These are phyloP conservation scores for Plasmodium falciparum DNA, from an alignment of 169 alveolate genomes.

Conservation along the genomic window DNA sequence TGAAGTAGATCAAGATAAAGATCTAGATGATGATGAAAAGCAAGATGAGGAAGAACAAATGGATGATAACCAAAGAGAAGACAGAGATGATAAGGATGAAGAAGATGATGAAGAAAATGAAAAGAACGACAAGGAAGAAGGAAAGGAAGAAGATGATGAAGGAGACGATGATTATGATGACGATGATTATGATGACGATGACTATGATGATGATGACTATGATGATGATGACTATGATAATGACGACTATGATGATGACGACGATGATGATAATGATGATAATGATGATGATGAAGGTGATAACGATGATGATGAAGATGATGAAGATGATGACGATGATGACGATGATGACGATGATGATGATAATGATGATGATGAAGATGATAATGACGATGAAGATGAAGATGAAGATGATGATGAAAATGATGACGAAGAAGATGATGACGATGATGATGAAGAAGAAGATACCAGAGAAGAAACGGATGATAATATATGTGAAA, in stretches of 20 bases:
- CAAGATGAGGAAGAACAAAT: constrained; percentile 1
- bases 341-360: background rate
- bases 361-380: background rate
- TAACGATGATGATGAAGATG: background rate
- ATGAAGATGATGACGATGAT: background rate
- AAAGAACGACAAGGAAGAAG: constrained; percentile 6
- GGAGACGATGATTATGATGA: constrained; percentile 5
- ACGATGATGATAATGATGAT: background rate
- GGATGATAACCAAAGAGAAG: background rate
- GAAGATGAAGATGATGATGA: constrained; percentile 4
- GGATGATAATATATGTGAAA: constrained; percentile 7
- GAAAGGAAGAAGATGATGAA: constrained; percentile 25
- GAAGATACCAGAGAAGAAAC: constrained; percentile 7
- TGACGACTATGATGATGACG: background rate
- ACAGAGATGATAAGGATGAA: constrained; percentile 5
- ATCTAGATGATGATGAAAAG: constrained; percentile 26
- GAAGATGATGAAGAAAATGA: constrained; percentile 12
- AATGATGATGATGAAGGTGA: constrained; percentile 1
- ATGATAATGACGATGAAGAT: background rate
- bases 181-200: constrained; percentile 13
- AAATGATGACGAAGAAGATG: background rate
- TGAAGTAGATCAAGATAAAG: constrained; percentile 28
- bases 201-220: background rate
- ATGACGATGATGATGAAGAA: constrained; percentile 6
- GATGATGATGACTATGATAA: background rate